Base-by-base conservation (phyloP, 352 stramenopile genomes). In the Pythium utonaiense region DNA sequence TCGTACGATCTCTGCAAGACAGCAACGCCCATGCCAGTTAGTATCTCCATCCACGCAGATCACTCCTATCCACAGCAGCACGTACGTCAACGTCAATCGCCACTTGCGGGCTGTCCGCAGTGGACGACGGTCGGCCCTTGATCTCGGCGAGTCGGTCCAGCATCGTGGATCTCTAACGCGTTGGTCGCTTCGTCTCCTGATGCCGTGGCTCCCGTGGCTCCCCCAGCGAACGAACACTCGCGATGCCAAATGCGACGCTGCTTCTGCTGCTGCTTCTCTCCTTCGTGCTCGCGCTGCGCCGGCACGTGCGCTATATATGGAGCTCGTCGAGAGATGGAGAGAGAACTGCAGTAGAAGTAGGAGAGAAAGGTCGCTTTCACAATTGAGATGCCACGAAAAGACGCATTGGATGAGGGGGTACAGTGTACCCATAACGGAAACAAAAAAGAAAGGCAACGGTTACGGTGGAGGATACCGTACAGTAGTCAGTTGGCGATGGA, bases 101-200 rank as follows among this genome's bases (percentile, higher is more conserved):
- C 22, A 91, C 76, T 19, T 71, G 53, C 42, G 75, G 24, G 38
- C 38, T 57, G 40, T 52, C 52, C 22, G 57, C 34, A 27, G 67
- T 49, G 6, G 66, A 48, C 8, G 70, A 42, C 6, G 70, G 53
- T 45, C 74, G 78, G 67, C 78, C 78, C 59, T 86, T 88, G 68
- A 92, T 78, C 67, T 91, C 82, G 34, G 80, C 80, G 6, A 91
- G 67, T 42, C 80, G 79, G 57, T 91, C 82, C 47, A 89, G 63
- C 82, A 91, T 91, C 24, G 47, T 34, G 22, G 6, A 17, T 33
- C 5, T 33, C 28, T 33, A 33, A 33, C 28, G 28, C 28, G 28
- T 33, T 33, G 28, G 5, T 9, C 28, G 17, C 6, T 22, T 12
- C 41, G 7, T 14, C 16, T 49, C 16, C 41, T 14, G 36, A 21